Evolutionary conservation across 2,329 filamentous ascomycete species (phyloP), one percentile per base, ranked within the genome.

Genomic region (Aplosporella prunicola): DNA sequence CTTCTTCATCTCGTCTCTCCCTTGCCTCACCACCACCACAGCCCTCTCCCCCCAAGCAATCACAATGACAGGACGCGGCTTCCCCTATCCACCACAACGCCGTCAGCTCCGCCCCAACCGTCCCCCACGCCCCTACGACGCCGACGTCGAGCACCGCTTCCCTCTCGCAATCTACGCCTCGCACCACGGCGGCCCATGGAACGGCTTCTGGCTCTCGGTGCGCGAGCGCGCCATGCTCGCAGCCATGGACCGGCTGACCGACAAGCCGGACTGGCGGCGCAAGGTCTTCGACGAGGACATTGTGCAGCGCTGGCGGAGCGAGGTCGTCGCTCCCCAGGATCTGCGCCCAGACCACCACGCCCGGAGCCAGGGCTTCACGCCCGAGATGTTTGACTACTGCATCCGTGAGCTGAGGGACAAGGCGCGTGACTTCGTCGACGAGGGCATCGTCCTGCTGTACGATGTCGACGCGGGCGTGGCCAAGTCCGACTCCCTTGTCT

Each of bases 401-500:
- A 20, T 71, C 17, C 46, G 56, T 6, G 72, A 76, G 45, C 60
- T 76, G 0, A 60, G 56, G 9, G 63, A 62, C 47, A 74, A 76
- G 46, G 69, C 70, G 1, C 48, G 47, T n/a, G 50, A 64, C n/a
- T 64, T 64, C 41, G 51, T 63, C 35, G 40, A 57, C 4, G 58
- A 56, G 11, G 51, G 59, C 2, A 53, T 68, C 9, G 48, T 72
- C 7, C 57, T 60, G 4, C 61, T 66, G 1, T 56, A 72, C 14
- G 70, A 74, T 36, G 58, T 61, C 2, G 44, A 45, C n/a, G 51
- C 53, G 4, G 60, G 61, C 20, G 57, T 74, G 4, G 66, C 64
- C 43, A 78, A 78, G 48, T 71, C 72, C 0, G 74, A 78, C 50
- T 53, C 44, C 1, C 50, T 63, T 2, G 52, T 77, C 2, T 43